Base-by-base conservation (phyloP, 106 monocot species). In the Dendrobium nobile region DNA sequence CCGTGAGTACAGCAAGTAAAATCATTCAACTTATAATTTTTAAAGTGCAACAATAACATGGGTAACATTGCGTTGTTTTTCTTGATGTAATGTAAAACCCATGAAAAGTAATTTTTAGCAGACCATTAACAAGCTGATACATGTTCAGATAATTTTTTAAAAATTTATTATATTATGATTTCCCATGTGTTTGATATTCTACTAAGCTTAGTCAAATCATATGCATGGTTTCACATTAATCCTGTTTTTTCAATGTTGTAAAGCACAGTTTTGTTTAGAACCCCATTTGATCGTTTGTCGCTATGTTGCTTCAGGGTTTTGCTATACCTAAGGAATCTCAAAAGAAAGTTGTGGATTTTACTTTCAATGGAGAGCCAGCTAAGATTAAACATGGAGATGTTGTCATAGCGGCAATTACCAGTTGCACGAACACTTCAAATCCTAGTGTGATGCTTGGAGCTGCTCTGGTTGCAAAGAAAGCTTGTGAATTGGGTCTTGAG, bases 401-500 rank as follows among this genome's bases (percentile, higher is more conserved):
- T 77, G 96, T 96, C 28, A 96, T 96, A 59, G 96, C 96, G 64
- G 96, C 96, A 79, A 96, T 96, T 59, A 96, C 96, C 76, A 96
- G 96, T 82, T 96, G 96, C 80, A 96, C 96, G 16, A 96, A 96
- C 80, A 96, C 96, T 37, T 96, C 96, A 87, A 96, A 96, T 84
- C 96, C 96, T 65, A 96, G 91, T 86, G 96, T 96, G 17, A 96
- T 96, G 96, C 89, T 96, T 72, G 96, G 91, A 82, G 93, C 96
- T 88, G 96, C 93, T 81, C 79, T 96, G 76, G 96, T 96, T 79
- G 96, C 96, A 31, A 96, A 96, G 79, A 96, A 96, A 79, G 96
- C 96, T 28, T 96, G 93, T 68, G 96, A 96, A 56, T 79, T 93
- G 16, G 96, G 96, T 61, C 93, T 96, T 75, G 93, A 96, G 96